Percentiles rank a stretch among this genome's conserved stretches.
Evolutionary conservation across 2,329 filamentous ascomycete genomes (phyloP).

Genomic region (Seiridium cupressi): DNA sequence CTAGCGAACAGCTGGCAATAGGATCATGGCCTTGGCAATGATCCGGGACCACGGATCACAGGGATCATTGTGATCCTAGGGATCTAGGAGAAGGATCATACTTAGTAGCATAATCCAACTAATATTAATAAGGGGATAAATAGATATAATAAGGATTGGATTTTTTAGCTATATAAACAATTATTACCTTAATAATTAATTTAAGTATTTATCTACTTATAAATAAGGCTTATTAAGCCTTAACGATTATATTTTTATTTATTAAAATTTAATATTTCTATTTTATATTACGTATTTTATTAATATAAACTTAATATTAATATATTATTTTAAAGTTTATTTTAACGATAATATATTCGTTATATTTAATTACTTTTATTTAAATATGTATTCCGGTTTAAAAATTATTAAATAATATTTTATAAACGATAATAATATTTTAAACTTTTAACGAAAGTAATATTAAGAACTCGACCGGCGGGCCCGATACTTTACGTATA

Average conservation of each 20-base stretch:
- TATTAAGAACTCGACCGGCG: not conserved
- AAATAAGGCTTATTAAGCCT: not conserved
- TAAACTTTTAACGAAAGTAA: not conserved
- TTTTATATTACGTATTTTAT: not conserved
- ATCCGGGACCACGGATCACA: no score
- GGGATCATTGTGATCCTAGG: no score
- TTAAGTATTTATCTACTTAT: not conserved
- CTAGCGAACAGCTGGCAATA: no score
- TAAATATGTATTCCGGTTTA: no score
- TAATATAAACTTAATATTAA: no score
- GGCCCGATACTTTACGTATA: no score
- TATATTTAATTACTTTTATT: no score
- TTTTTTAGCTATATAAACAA: not conserved
- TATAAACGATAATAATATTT: not conserved
- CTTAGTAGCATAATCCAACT: no score
- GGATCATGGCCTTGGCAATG: no score
- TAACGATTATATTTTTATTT: slow-evolving; percentile 1
- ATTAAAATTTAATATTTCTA: no score
- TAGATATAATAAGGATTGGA: not conserved
- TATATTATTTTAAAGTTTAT: not conserved
- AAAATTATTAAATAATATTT: not conserved
- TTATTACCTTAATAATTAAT: slow-evolving; percentile 2
- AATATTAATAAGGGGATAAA: slow-evolving; percentile 1
- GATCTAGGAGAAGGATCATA: no score
- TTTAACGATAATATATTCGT: no score